Conservation (phyloP, 140 eudicot genomes). For the Oenanthe javanica region DNA sequence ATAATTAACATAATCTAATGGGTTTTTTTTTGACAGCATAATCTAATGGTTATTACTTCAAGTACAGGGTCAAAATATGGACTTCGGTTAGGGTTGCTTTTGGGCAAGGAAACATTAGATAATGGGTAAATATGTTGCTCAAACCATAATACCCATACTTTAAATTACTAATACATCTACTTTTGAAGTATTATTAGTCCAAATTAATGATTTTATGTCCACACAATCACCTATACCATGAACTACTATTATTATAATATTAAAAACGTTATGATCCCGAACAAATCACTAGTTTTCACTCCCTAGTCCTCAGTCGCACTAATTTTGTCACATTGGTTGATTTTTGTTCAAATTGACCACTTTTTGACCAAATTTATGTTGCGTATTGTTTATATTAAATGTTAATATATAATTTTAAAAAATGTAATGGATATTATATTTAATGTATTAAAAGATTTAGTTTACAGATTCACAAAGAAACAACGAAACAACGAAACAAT, state of each 20-base stretch:
- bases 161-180: not conserved
- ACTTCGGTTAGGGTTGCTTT: not conserved
- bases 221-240: not conserved
- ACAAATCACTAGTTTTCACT: not conserved
- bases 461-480: not conserved
- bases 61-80: not conserved
- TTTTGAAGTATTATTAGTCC: not conserved
- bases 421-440: not conserved
- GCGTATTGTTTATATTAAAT: not conserved
- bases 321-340: not conserved
- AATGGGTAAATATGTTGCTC: not conserved
- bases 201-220: not conserved
- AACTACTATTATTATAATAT: not conserved
- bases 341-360: not conserved
- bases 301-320: not conserved
- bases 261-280: not conserved
- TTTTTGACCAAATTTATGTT: not conserved
- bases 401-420: too few relatives aligned
- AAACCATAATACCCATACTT: not conserved
- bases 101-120: not conserved
- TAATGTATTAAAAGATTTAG: not conserved
- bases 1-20: not conserved
- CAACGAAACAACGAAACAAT: not conserved
- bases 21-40: not conserved
- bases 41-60: not conserved